These are phyloP conservation scores for Spergularia marina DNA, from an alignment of 148 eudicot species.

Conservation along the genomic window DNA sequence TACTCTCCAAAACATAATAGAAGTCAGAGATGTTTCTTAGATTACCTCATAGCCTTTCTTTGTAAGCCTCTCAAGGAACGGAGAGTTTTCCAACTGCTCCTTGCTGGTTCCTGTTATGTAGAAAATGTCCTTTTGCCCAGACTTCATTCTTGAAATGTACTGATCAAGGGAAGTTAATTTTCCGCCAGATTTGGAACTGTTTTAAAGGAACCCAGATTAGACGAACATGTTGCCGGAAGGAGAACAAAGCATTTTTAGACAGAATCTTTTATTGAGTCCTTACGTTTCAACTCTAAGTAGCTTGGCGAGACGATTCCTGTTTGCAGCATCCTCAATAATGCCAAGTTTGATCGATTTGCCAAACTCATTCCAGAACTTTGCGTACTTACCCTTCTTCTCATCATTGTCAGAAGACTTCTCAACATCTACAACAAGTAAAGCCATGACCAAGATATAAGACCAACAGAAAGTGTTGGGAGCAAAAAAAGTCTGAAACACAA, in stretches of 20 bases:
- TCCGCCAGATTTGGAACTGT: slow-evolving; percentile 77
- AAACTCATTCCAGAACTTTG: slow-evolving; percentile 98
- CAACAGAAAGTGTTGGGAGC: not conserved
- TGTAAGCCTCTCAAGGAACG: slow-evolving; percentile 92
- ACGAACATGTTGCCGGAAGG: not conserved
- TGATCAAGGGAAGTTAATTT: slow-evolving; percentile 88
- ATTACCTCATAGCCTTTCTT: slow-evolving; percentile 91
- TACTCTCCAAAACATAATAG: not conserved
- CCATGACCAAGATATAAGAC: not conserved
- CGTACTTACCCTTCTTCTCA: slow-evolving; percentile 91
- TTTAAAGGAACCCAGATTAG: slow-evolving; percentile 16
- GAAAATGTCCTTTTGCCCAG: slow-evolving; percentile 94
- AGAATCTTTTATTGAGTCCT: slow-evolving; percentile 2
- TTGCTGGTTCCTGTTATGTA: slow-evolving; percentile 91
- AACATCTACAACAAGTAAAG: slow-evolving; percentile 47
- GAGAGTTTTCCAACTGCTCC: slow-evolving; percentile 96
- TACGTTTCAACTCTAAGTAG: slow-evolving; percentile 94
- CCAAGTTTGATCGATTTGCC: slow-evolving; percentile 98
- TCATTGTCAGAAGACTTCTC: slow-evolving; percentile 65
- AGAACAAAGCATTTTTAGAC: not conserved
- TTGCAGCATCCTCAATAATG: slow-evolving; percentile 92
- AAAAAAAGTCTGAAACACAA: not conserved
- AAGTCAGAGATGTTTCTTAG: not conserved
- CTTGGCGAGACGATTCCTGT: slow-evolving; percentile 95
- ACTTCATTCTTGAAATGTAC: slow-evolving; percentile 93